Percentiles rank a stretch among this genome's conserved stretches.
Conservation (phyloP, 805 yeast species). For the Lachancea sp. region DNA sequence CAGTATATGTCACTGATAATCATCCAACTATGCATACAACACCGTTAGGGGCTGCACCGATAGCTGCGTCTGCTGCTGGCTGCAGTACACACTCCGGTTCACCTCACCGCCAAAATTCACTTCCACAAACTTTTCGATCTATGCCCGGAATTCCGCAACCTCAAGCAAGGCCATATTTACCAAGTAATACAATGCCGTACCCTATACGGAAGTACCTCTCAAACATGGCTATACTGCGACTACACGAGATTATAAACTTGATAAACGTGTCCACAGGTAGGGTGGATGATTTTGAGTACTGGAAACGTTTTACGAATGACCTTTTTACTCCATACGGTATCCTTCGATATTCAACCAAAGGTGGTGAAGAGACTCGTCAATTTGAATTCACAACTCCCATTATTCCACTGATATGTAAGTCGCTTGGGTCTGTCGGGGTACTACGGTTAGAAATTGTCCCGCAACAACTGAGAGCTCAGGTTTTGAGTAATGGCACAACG, state of each 20-base stretch:
- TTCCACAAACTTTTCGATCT: slow-evolving; percentile 5
- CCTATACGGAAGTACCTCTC: slow-evolving; percentile 37
- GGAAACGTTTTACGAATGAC: slow-evolving; percentile 45
- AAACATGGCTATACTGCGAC: slow-evolving; percentile 44
- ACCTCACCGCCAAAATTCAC: background rate
- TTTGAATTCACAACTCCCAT: slow-evolving; percentile 61
- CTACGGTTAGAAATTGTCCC: slow-evolving; percentile 46
- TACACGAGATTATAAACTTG: slow-evolving; percentile 45
- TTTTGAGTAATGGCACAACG: slow-evolving; percentile 47
- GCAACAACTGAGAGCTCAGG: slow-evolving; percentile 44
- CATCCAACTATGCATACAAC: background rate
- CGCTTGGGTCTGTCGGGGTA: slow-evolving; percentile 46
- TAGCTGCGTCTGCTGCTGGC: background rate
- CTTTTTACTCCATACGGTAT: slow-evolving; percentile 48
- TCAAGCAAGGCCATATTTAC: slow-evolving; percentile 4
- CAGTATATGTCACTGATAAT: background rate
- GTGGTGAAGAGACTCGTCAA: slow-evolving; percentile 43
- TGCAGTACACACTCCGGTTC: background rate
- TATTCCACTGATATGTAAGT: slow-evolving; percentile 54
- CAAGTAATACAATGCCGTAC: slow-evolving; percentile 21
- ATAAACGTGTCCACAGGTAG: slow-evolving; percentile 40
- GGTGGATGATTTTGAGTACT: slow-evolving; percentile 40
- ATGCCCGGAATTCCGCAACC: slow-evolving; percentile 10
- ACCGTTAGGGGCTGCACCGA: background rate
- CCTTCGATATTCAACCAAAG: slow-evolving; percentile 41